These are phyloP conservation scores for Lophiotrema nucula DNA, from an alignment of 495 filamentous ascomycete species.

Conservation along the genomic window DNA sequence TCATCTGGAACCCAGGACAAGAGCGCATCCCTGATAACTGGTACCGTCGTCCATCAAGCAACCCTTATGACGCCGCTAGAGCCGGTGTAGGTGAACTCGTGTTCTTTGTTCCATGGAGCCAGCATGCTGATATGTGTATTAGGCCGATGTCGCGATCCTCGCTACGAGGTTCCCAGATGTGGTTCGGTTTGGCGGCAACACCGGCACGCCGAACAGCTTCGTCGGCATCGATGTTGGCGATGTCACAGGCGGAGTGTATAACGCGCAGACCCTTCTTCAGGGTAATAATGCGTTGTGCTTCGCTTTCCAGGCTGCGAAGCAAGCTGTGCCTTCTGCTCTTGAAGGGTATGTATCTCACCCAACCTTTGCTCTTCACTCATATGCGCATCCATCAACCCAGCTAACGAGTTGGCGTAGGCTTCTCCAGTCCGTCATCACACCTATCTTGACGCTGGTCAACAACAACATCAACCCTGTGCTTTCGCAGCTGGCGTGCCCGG, in stretches of 20 bases:
- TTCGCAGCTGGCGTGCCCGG: conserved; percentile 16
- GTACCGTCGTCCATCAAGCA: conserved; percentile 48
- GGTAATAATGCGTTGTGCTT: conserved; percentile 37
- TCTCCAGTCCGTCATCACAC: not conserved
- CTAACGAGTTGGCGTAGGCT: no score
- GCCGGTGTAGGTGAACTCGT: conserved; percentile 6
- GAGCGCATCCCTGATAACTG: conserved; percentile 57
- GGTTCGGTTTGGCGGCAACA: conserved; percentile 56
- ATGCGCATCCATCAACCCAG: no score
- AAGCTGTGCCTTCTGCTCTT: conserved; percentile 16
- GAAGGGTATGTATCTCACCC: no score
- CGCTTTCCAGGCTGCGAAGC: conserved; percentile 23
- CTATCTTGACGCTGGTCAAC: conserved; percentile 18
- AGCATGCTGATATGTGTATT: conserved; percentile 17
- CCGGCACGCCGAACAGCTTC: conserved; percentile 56
- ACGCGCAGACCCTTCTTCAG: conserved; percentile 25
- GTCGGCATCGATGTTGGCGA: conserved; percentile 49
- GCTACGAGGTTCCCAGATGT: conserved; percentile 35
- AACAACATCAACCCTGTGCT: conserved; percentile 23
- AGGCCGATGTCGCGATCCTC: conserved; percentile 40
- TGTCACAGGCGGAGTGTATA: conserved; percentile 50
- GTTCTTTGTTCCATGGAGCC: not conserved
- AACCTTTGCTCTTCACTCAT: no score
- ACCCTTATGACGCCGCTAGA: not conserved
- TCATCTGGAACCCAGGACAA: conserved; percentile 28